These are phyloP conservation scores for Nothophoma quercina DNA, from an alignment of 2,329 filamentous ascomycete species.

Conservation along the genomic window DNA sequence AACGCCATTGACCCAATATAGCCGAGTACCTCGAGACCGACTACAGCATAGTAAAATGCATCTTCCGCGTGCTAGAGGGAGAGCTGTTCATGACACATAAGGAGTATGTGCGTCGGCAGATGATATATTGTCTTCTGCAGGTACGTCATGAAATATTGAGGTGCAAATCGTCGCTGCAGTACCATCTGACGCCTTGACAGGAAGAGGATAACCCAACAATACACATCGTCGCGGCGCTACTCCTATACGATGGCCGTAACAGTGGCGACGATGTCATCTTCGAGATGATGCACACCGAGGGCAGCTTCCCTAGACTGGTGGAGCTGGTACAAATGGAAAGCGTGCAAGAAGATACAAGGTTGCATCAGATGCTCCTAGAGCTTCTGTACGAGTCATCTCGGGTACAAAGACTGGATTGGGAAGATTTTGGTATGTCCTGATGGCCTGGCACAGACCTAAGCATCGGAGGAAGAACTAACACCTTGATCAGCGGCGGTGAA, in stretches of 20 bases:
- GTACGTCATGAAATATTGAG: conserved; percentile 46
- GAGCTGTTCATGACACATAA: conserved; percentile 75
- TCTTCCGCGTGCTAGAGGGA: conserved; percentile 79
- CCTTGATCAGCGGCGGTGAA: conserved; percentile 60
- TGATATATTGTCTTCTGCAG: conserved; percentile 86
- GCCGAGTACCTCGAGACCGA: conserved; percentile 78
- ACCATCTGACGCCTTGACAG: conserved; percentile 55
- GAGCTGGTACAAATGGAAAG: conserved; percentile 76
- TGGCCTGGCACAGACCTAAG: background rate
- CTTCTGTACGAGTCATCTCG: conserved; percentile 96
- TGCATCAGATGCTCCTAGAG: conserved; percentile 85
- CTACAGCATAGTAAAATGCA: conserved; percentile 81
- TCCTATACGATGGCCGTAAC: conserved; percentile 84
- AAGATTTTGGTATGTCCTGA: conserved; percentile 73
- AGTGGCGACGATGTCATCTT: conserved; percentile 81
- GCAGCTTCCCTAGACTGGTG: conserved; percentile 82
- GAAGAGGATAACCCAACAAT: conserved; percentile 85
- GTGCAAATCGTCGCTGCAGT: background rate
- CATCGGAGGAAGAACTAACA: conserved; percentile 17
- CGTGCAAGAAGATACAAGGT: conserved; percentile 68
- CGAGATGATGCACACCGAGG: conserved; percentile 85
- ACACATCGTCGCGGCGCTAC: conserved; percentile 81
- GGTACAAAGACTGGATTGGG: conserved; percentile 78
- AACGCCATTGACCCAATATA: conserved; percentile 42
- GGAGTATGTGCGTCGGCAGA: conserved; percentile 90